A percentile compares a stretch with the other conserved stretches of the same genome.
phyloP scores from a whole-genome alignment of 208 protist species.

The Leishmania martiniquensis region DNA sequence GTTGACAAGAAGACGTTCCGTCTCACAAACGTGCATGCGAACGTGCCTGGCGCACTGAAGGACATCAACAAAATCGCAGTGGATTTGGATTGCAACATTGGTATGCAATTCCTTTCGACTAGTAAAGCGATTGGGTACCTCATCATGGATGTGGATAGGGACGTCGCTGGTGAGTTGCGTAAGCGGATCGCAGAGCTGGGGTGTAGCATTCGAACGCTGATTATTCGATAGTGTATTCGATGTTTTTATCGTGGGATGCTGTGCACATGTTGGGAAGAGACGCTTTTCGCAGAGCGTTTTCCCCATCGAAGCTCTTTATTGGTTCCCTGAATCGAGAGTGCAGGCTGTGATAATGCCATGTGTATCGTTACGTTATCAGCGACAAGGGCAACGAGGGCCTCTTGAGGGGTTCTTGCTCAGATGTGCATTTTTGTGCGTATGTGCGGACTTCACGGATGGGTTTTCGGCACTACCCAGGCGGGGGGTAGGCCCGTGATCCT shows the following conservation, averaged over 20 bases:
- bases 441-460: too few relatives aligned
- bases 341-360: too few relatives aligned
- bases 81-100: conserved; percentile 86
- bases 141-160: conserved; percentile 72
- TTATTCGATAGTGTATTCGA: conserved; percentile 36
- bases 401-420: too few relatives aligned
- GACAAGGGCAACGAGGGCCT: too few relatives aligned
- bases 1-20: conserved; percentile 45
- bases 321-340: too few relatives aligned
- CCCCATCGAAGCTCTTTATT: too few relatives aligned
- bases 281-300: not conserved
- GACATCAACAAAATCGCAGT: conserved; percentile 89
- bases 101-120: conserved; percentile 78
- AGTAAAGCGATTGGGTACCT: conserved; percentile 80
- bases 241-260: too few relatives aligned
- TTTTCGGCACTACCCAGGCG: too few relatives aligned
- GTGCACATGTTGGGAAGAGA: too few relatives aligned
- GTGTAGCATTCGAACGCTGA: conserved; percentile 57
- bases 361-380: too few relatives aligned
- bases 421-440: too few relatives aligned
- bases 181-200: conserved; percentile 51
- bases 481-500: too few relatives aligned
- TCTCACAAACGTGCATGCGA: conserved; percentile 93
- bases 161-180: conserved; percentile 51
- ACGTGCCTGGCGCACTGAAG: conserved; percentile 91